phyloP scores from a whole-genome alignment of 2,329 filamentous ascomycete species.

The Blastomyces parvus region DNA sequence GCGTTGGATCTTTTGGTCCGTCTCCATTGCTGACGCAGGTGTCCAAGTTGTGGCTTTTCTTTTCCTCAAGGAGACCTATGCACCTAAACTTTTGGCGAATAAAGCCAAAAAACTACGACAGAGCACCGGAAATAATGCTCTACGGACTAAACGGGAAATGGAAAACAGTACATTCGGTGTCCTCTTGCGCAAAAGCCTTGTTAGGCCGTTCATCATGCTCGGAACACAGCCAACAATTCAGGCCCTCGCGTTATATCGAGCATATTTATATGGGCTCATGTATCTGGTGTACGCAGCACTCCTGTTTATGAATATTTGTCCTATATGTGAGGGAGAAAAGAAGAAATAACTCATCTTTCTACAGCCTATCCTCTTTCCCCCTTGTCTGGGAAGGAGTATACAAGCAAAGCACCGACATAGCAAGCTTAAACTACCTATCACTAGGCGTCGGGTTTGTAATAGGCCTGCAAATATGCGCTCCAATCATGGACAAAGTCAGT shows the following conservation, averaged over 20 bases:
- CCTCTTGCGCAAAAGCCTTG: slow-evolving; percentile 35
- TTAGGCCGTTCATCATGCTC: slow-evolving; percentile 49
- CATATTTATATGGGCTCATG: slow-evolving; percentile 52
- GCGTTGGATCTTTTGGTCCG: slow-evolving; percentile 65
- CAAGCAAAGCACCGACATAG: slow-evolving; percentile 46
- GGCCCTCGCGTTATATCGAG: slow-evolving; percentile 46
- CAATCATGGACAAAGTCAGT: slow-evolving; percentile 19
- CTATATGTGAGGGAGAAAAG: neutral
- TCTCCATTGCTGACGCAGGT: slow-evolving; percentile 51
- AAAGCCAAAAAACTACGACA: slow-evolving; percentile 44
- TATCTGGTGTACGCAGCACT: slow-evolving; percentile 44
- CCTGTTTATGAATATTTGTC: neutral
- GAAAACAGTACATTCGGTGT: slow-evolving; percentile 25
- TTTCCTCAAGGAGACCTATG: slow-evolving; percentile 57
- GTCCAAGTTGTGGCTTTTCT: slow-evolving; percentile 55
- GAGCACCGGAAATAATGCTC: slow-evolving; percentile 24
- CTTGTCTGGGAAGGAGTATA: slow-evolving; percentile 49
- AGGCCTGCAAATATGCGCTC: slow-evolving; percentile 41
- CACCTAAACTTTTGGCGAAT: slow-evolving; percentile 50
- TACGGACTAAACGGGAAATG: slow-evolving; percentile 20
- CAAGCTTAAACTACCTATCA: slow-evolving; percentile 56
- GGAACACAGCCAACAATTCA: slow-evolving; percentile 53
- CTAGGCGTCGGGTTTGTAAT: slow-evolving; percentile 54
- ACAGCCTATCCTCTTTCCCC: slow-evolving; percentile 50
- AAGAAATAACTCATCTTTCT: neutral